Conservation (phyloP, 768 basidiomycete species). For the Fibroporia radiculosa region DNA sequence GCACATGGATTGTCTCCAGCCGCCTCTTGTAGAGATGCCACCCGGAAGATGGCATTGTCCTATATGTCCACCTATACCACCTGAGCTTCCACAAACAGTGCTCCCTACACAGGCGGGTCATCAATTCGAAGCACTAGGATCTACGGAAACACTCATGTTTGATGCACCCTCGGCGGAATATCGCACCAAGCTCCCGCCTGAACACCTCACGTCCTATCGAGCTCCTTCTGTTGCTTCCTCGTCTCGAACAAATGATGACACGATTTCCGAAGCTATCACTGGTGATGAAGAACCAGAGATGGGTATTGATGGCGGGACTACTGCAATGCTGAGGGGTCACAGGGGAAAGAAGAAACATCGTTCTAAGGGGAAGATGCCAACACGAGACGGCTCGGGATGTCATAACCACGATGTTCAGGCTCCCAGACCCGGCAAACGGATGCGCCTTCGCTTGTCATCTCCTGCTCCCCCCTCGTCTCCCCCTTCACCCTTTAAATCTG, state of each 20-base stretch:
- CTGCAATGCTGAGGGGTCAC: slow-evolving; percentile 23
- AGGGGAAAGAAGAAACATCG: slow-evolving; percentile 24
- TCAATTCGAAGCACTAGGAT: too few relatives aligned
- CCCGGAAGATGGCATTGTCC: slow-evolving; percentile 77
- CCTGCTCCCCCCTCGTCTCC: slow-evolving; percentile 23
- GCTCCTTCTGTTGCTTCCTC: slow-evolving; percentile 39
- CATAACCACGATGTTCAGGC: slow-evolving; percentile 23
- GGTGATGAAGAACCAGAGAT: slow-evolving; percentile 24
- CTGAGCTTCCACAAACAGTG: too few relatives aligned
- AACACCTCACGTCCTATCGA: slow-evolving; percentile 10
- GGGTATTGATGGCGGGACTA: slow-evolving; percentile 20
- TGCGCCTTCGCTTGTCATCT: slow-evolving; percentile 36
- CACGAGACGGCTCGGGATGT: slow-evolving; percentile 16
- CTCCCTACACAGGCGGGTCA: too few relatives aligned
- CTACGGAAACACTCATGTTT: too few relatives aligned
- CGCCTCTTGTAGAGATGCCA: slow-evolving; percentile 64
- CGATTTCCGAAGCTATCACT: slow-evolving; percentile 16
- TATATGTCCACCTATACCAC: slow-evolving; percentile 34
- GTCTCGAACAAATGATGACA: slow-evolving; percentile 19
- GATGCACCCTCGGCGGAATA: background rate
- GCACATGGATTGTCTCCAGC: slow-evolving; percentile 76
- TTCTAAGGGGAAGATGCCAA: slow-evolving; percentile 19
- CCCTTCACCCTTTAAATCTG: slow-evolving; percentile 26
- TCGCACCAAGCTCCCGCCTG: slow-evolving; percentile 2
- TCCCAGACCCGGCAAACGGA: slow-evolving; percentile 29